A percentile compares a stretch with the other conserved stretches of the same genome.
These are phyloP conservation scores for Talaromyces albobiverticillius DNA, from an alignment of 2,329 filamentous ascomycete species.

Conservation along the genomic window DNA sequence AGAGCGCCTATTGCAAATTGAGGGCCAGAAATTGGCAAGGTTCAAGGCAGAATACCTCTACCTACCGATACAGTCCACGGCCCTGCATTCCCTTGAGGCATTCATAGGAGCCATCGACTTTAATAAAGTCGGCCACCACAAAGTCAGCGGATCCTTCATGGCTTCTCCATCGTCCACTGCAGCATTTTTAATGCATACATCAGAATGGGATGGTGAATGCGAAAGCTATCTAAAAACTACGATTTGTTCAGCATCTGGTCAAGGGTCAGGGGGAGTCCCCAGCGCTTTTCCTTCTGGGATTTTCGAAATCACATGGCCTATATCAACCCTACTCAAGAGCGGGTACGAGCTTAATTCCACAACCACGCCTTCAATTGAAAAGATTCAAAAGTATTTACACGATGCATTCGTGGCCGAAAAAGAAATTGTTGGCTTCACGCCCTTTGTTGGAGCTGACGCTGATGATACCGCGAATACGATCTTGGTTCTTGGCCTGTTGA, in stretches of 20 bases:
- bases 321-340: conserved; percentile 5
- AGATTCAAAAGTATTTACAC: not conserved
- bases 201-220: conserved; percentile 31
- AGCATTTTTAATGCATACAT: conserved; percentile 33
- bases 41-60: conserved; percentile 29
- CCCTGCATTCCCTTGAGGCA: conserved; percentile 39
- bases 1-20: conserved; percentile 21
- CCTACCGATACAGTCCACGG: conserved; percentile 24
- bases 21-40: conserved; percentile 25
- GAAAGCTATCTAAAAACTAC: conserved; percentile 30
- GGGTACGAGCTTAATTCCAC: not conserved
- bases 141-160: conserved; percentile 32
- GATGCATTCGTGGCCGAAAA: conserved; percentile 7
- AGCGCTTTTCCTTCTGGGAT: conserved; percentile 27
- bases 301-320: conserved; percentile 28
- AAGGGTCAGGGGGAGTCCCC: conserved; percentile 22
- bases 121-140: conserved; percentile 32
- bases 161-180: conserved; percentile 42
- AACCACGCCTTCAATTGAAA: not conserved
- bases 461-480: conserved; percentile 27
- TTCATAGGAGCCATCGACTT: conserved; percentile 39
- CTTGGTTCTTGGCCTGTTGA: conserved; percentile 16
- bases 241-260: conserved; percentile 5
- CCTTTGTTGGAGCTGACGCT: conserved; percentile 21
- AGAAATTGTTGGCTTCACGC: conserved; percentile 21